Conservation (phyloP, 441 rosid species). For the Bocquillonia castaneifolia region DNA sequence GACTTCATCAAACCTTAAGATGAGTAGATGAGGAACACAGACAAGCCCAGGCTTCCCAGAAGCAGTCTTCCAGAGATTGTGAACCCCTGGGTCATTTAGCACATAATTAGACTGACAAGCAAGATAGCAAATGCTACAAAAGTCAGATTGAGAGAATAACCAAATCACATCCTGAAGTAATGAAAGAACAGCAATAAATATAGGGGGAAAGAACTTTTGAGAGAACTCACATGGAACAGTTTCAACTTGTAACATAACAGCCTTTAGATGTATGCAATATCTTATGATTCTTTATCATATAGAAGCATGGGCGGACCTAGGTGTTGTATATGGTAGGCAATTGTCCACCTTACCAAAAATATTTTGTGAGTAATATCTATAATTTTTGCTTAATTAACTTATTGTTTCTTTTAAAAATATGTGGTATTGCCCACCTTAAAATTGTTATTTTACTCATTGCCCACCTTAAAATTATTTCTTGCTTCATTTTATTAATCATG, state of each 20-base stretch:
- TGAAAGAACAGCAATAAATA: neutral
- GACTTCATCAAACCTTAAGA: constrained; percentile 49
- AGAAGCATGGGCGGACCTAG: neutral
- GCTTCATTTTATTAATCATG: too few species aligned
- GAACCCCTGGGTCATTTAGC: constrained; percentile 45
- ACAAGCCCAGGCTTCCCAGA: constrained; percentile 99
- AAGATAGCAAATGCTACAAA: constrained; percentile 9
- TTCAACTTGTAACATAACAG: neutral
- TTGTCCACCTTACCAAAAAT: too few species aligned
- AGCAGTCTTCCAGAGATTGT: constrained; percentile 76
- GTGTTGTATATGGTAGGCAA: too few species aligned
- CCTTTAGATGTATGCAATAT: neutral
- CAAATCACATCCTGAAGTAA: neutral
- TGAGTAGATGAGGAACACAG: constrained; percentile 88
- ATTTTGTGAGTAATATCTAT: too few species aligned
- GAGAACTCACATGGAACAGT: neutral
- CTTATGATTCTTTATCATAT: neutral
- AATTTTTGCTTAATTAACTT: too few species aligned
- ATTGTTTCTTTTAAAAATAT: too few species aligned
- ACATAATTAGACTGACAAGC: constrained; percentile 15
- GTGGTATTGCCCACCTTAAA: too few species aligned
- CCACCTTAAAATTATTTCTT: too few species aligned
- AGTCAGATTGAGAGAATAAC: neutral
- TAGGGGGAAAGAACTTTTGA: neutral
- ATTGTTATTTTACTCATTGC: too few species aligned